Evolutionary conservation across 2,329 filamentous ascomycete species (phyloP).

Genomic region (Trichophyton rubrum): DNA sequence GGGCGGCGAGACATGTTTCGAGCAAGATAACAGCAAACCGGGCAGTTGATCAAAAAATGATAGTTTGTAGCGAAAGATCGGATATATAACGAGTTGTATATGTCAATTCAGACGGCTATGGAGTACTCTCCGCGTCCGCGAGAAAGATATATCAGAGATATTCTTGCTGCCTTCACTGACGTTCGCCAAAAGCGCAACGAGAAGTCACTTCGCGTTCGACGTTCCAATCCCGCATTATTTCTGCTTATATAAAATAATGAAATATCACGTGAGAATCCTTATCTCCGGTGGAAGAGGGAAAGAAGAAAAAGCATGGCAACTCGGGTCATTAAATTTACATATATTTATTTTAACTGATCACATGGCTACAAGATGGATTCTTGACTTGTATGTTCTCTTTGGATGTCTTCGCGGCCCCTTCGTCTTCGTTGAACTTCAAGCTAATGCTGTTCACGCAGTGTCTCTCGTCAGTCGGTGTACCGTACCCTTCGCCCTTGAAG

Average conservation of each 20-base stretch:
- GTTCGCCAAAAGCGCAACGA: background rate
- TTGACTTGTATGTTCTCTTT: background rate
- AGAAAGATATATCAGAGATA: background rate
- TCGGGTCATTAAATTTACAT: background rate
- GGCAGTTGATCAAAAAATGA: background rate
- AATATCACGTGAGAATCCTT: background rate
- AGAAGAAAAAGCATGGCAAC: too few species aligned
- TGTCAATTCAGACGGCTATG: background rate
- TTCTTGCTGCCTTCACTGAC: background rate
- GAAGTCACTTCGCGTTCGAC: background rate
- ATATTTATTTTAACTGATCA: background rate
- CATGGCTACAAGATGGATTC: background rate
- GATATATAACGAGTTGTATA: background rate
- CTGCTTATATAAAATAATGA: background rate
- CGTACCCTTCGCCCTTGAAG: conserved; percentile 76
- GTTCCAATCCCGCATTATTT: background rate
- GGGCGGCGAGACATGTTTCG: conserved; percentile 10
- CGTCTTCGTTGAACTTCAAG: conserved; percentile 65
- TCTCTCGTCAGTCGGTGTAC: conserved; percentile 82
- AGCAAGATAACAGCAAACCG: background rate
- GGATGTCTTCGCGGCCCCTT: conserved; percentile 23
- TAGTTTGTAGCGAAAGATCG: background rate
- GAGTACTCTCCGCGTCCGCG: background rate
- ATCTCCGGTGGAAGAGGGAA: background rate
- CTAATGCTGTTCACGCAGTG: conserved; percentile 95